These are phyloP conservation scores for Paraphoma chrysanthemicola DNA, from an alignment of 2,329 filamentous ascomycete genomes.

Conservation along the genomic window DNA sequence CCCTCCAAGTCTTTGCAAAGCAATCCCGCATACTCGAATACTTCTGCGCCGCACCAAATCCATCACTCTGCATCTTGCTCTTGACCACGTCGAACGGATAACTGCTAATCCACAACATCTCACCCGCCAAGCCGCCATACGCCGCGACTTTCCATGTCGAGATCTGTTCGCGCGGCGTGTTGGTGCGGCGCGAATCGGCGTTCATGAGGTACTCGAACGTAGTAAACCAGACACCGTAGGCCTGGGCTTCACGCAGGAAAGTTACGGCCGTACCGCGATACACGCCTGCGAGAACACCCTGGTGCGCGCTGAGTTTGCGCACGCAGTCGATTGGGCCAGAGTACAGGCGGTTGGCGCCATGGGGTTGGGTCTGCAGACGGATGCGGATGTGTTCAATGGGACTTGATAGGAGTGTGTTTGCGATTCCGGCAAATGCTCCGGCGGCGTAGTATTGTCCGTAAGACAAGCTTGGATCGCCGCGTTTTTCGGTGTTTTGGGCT, in stretches of 20 bases:
- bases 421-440: slow-evolving; percentile 89
- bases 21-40: slow-evolving; percentile 88
- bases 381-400: slow-evolving; percentile 98
- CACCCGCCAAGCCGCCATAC: slow-evolving; percentile 92
- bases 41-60: slow-evolving; percentile 74
- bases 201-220: slow-evolving; percentile 98
- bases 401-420: slow-evolving; percentile 85
- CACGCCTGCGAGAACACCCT: slow-evolving; percentile 74
- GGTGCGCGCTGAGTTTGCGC: slow-evolving; percentile 75
- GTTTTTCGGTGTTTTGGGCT: slow-evolving; percentile 65
- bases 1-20: slow-evolving; percentile 80
- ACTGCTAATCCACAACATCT: slow-evolving; percentile 89
- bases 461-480: slow-evolving; percentile 61
- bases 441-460: slow-evolving; percentile 90
- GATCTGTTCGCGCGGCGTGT: slow-evolving; percentile 76
- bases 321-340: slow-evolving; percentile 88
- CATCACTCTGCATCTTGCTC: slow-evolving; percentile 99
- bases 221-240: slow-evolving; percentile 95
- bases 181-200: slow-evolving; percentile 79
- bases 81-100: slow-evolving; percentile 98
- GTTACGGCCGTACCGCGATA: slow-evolving; percentile 92
- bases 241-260: slow-evolving; percentile 85
- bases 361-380: slow-evolving; percentile 92
- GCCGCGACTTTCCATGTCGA: slow-evolving; percentile 84
- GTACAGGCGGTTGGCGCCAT: slow-evolving; percentile 81